Percentiles rank a stretch among this genome's conserved stretches.
Conservation (phyloP, 2,329 filamentous ascomycete species). For the Aspergillus cejpii region DNA sequence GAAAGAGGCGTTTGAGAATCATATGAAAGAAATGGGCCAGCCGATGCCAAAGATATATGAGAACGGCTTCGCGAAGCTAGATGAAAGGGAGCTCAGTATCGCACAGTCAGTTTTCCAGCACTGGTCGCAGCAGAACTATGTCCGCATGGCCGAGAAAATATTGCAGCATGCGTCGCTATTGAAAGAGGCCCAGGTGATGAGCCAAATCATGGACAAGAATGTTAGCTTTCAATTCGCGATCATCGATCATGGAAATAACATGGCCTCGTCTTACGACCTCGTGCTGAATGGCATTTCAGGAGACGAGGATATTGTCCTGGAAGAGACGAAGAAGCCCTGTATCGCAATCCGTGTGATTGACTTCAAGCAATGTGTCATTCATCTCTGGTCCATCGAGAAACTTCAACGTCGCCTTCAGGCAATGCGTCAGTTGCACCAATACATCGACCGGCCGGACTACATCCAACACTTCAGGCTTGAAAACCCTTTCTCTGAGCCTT, state of each 20-base stretch:
- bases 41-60: conserved; percentile 49
- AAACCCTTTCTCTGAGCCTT: conserved; percentile 86
- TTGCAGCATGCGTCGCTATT: conserved; percentile 78
- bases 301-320: conserved; percentile 77
- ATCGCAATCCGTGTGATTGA: conserved; percentile 86
- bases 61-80: conserved; percentile 49
- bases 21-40: conserved; percentile 66
- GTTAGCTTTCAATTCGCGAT: conserved; percentile 94
- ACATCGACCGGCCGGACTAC: conserved; percentile 90
- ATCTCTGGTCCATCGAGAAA: conserved; percentile 92
- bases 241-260: conserved; percentile 76
- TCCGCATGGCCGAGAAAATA: conserved; percentile 87
- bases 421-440: conserved; percentile 97
- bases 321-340: conserved; percentile 78
- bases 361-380: conserved; percentile 76
- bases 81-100: conserved; percentile 63
- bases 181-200: conserved; percentile 97
- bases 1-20: conserved; percentile 74
- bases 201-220: conserved; percentile 86
- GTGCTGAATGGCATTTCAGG: conserved; percentile 83
- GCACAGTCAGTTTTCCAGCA: conserved; percentile 61
- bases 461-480: conserved; percentile 85
- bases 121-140: conserved; percentile 80
- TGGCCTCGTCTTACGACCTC: conserved; percentile 93
- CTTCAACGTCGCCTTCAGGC: conserved; percentile 76